Evolutionary conservation across 805 yeast genomes (phyloP), one percentile per base, ranked within the genome.

Genomic region (Lipomyces starkeyi): DNA sequence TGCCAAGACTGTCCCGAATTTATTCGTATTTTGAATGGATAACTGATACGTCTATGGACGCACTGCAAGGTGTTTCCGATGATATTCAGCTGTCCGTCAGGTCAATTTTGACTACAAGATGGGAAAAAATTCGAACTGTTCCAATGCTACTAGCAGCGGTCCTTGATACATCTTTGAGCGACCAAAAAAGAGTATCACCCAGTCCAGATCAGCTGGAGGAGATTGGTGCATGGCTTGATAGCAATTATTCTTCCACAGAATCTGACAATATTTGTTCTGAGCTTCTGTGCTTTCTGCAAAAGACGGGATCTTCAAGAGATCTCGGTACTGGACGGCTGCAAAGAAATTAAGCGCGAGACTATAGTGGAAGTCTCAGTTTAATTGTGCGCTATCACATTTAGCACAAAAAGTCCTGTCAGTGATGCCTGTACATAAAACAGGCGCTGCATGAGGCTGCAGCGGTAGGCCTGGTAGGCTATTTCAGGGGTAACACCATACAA

Each of bases 191-290:
- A 49, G 54, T 14, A 49, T 14, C 54, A 14, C 54, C 53, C 25
- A 47, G 25, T 14, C 25, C 53, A 20, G 53, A 47, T 47, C 53
- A 20, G 53, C 25, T 47, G 53, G 53, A 47, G 53, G 53, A 47
- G 53, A 47, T 47, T 47, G 27, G 27, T 25, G 27, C 27, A 25
- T 25, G 27, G 25, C 53, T 47, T 17, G 53, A 47, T n/a, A 47
- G 5, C 25, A n/a, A 47, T 47, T 47, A 47, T 47, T 47, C n/a
- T 17, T 2, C 25, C 2, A 47, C 54, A 49, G 54, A 49, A 49
- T 2, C 53, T 47, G 53, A 47, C 1, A 47, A 2, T 7, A 14
- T 47, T 22, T 22, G 13, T 35, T 14, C 54, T n/a, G n/a, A 49
- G 54, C 54, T 49, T 3, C 54, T 49, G 25, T 49, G 54, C 13